Evolutionary conservation across 306 rosid genomes (phyloP).

Genomic region (Abrus pulchellus): DNA sequence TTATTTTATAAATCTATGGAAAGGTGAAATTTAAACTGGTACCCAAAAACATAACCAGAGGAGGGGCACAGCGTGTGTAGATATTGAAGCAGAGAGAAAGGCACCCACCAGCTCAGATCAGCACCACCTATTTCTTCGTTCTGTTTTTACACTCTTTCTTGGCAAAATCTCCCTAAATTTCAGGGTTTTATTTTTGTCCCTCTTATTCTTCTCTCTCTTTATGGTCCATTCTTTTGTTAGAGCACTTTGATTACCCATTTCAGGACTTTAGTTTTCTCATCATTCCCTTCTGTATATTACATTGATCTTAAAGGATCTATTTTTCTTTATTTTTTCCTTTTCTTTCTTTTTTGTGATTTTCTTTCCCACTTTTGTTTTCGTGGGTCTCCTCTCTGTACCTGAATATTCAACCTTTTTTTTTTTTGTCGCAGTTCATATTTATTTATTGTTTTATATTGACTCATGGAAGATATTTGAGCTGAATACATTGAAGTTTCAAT

Average conservation of each 20-base stretch:
- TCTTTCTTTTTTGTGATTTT: neutral
- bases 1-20: neutral
- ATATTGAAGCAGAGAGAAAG: slow-evolving; percentile 31
- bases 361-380: neutral
- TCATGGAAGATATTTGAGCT: slow-evolving; percentile 40
- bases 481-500: slow-evolving; percentile 41
- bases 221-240: slow-evolving; percentile 44
- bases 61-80: slow-evolving; percentile 27
- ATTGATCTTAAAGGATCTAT: slow-evolving; percentile 47
- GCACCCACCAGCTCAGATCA: slow-evolving; percentile 37
- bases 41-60: neutral
- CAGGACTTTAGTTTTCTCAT: slow-evolving; percentile 37
- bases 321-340: slow-evolving; percentile 23
- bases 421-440: slow-evolving; percentile 22
- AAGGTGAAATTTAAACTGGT: slow-evolving; percentile 23
- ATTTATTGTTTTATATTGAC: neutral
- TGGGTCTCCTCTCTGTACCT: slow-evolving; percentile 33
- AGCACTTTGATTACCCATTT: slow-evolving; percentile 45
- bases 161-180: slow-evolving; percentile 35
- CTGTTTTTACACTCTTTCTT: slow-evolving; percentile 46
- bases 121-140: slow-evolving; percentile 53
- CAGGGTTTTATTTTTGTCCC: slow-evolving; percentile 40
- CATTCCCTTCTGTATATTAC: slow-evolving; percentile 24
- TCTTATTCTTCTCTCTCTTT: neutral
- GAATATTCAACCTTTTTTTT: slow-evolving; percentile 33